Evolutionary conservation across 495 filamentous ascomycete species (phyloP), one percentile per base, ranked within the genome.

Genomic region (Lentithecium fluviatile): DNA sequence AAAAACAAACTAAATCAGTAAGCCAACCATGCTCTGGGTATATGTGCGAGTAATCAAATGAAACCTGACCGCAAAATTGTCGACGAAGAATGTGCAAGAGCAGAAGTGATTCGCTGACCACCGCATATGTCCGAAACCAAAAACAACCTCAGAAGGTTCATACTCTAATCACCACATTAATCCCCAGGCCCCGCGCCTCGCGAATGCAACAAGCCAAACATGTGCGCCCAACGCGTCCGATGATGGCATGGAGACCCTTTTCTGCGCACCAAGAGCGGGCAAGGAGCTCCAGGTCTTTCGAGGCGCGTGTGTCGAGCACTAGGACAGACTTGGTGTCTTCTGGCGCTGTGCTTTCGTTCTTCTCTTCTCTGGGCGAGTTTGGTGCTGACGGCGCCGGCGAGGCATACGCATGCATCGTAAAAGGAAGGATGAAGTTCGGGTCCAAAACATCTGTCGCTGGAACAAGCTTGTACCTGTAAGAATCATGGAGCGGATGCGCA

Each of bases 201-300:
- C 73, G 40, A 1, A 75, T 60, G 56, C 69, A 72, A 47, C 73
- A 75, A 2, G 60, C 68, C 38, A 75, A 50, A 56, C 73, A 75
- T 43, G 73, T 72, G 45, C 69, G 59, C n/a, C 70, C 70, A 6
- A 52, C 61, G 37, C 63, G 65, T 13, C 69, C 73, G n/a, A 75
- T 42, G 1, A 75, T 26, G 13, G 73, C 71, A 69, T 71, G 65
- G 21, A 67, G 40, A 0, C 73, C 71, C 29, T 60, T 62, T 52
- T 70, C 56, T 34, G 71, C 70, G 43, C 71, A 75, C 73, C 73
- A 75, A 3, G 73, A 70, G 10, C 73, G 53, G 11, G 70, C 73
- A 42, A 75, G 47, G 19, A 73, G 51, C 53, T 71, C 69, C 17
- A 73, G 43, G 38, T 64, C 69, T n/a, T 52, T 49, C 4, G 48